Evolutionary conservation across 257 asterid genomes (phyloP).

Genomic region (Gynochthodes officinalis): DNA sequence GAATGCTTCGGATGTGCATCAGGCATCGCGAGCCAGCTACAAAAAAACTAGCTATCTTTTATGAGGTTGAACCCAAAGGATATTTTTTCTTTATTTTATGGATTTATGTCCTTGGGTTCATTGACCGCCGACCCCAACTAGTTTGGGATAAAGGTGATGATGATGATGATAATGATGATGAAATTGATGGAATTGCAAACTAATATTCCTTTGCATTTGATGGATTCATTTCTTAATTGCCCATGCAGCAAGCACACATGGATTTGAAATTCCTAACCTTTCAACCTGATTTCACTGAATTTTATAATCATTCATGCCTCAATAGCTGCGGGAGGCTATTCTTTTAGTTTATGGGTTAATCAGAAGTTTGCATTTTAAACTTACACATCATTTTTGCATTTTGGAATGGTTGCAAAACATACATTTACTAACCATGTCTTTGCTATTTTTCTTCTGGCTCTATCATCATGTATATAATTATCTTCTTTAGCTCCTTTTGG

Average conservation of each 20-base stretch:
- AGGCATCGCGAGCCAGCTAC: no score
- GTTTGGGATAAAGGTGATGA: no score
- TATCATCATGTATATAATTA: slow-evolving; percentile 15
- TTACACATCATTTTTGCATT: not conserved
- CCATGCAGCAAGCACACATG: slow-evolving; percentile 78
- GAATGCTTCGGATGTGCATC: no score
- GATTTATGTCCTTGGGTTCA: no score
- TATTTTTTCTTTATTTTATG: no score
- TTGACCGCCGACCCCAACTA: no score
- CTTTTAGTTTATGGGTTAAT: slow-evolving; percentile 25
- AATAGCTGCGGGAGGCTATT: slow-evolving; percentile 46
- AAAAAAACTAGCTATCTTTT: no score
- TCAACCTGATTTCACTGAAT: slow-evolving; percentile 88
- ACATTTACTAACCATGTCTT: not conserved
- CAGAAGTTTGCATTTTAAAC: not conserved
- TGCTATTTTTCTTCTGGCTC: slow-evolving; percentile 1
- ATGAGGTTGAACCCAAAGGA: no score
- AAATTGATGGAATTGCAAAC: slow-evolving; percentile 59
- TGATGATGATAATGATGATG: no score
- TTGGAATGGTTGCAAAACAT: slow-evolving; percentile 1
- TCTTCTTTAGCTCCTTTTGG: slow-evolving; percentile 20
- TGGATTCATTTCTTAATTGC: slow-evolving; percentile 85
- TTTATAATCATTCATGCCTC: slow-evolving; percentile 64
- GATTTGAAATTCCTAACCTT: slow-evolving; percentile 93
- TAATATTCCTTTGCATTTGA: slow-evolving; percentile 83